Conservation (phyloP, 306 rosid genomes). For the Pachyrhizus erosus region DNA sequence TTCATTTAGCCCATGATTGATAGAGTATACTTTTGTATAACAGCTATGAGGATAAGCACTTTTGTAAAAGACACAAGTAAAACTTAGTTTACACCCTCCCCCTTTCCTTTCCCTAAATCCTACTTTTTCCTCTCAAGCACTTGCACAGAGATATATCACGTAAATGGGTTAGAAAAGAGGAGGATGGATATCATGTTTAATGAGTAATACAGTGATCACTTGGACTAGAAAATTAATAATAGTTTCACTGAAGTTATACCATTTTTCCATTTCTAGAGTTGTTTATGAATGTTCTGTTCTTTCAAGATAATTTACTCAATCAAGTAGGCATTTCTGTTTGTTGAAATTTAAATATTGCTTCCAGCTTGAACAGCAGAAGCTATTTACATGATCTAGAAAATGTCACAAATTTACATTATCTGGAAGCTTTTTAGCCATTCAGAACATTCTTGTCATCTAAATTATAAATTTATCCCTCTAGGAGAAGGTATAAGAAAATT, state of each 20-base stretch:
- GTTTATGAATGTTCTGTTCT: not conserved
- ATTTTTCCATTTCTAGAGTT: not conserved
- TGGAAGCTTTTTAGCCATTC: constrained; percentile 2
- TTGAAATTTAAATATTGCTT: not conserved
- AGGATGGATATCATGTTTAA: not conserved
- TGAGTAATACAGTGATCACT: not conserved
- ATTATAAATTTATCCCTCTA: constrained; percentile 29
- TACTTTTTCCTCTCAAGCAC: not conserved
- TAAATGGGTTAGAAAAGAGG: not conserved
- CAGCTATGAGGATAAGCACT: not conserved
- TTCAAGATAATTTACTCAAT: not conserved
- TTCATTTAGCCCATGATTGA: not conserved
- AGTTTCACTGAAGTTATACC: not conserved
- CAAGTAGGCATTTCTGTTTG: constrained; percentile 13
- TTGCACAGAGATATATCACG: not conserved
- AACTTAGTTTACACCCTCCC: not conserved
- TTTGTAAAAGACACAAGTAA: not conserved
- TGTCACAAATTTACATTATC: not conserved
- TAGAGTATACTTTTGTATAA: not conserved
- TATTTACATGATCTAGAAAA: constrained; percentile 10
- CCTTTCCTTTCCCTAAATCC: not conserved
- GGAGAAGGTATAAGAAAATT: constrained; percentile 2
- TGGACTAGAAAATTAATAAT: not conserved
- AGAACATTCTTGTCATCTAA: constrained; percentile 14
- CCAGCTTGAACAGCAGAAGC: not conserved